Evolutionary conservation across 2,329 filamentous ascomycete species (phyloP), one percentile per base, ranked within the genome.

Genomic region (Hirsutella thompsonii): DNA sequence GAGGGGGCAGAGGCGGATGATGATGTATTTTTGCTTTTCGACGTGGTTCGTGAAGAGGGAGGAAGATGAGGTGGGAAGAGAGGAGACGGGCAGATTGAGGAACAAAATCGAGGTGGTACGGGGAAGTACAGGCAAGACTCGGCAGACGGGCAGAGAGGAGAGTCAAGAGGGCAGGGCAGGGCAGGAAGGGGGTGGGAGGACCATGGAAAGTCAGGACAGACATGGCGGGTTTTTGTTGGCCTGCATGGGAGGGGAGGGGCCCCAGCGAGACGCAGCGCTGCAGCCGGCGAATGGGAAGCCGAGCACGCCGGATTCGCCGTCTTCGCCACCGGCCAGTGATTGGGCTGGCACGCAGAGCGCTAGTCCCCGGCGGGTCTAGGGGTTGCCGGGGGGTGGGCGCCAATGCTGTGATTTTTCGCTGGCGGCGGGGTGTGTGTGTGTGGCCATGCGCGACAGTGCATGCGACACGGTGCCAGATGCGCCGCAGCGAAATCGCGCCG

Each of bases 271-370:
- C 6, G 39, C 19, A 32, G 30, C 28, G 47, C 40, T 45, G 33
- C 39, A 49, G 42, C 46, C 49, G 52, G 51, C 58, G 52, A 60
- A 60, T 61, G 46, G 54, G 34, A 47, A 43, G 34, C 29, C 28
- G 46, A 36, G 45, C 44, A 44, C 48, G 44, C 45, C 41, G 46
- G 49, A 42, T 51, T 46, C 52, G 49, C 47, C 37, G 23, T 39
- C 47, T 49, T 61, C 49, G 55, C 56, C 58, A 59, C 58, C 51
- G 40, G 40, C 38, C 37, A 45, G 42, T 57, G 52, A 60, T 59
- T 60, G 58, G 57, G 45, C 42, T 46, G 47, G 43, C 39, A 30
- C 40, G 44, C 45, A 50, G 38, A 6, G 16, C 38, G 42, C 53
- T 54, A 55, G 39, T 19, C 38, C 39, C n/a, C 14, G n/a, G 8